Base-by-base conservation (phyloP, 768 basidiomycete genomes). In the Tylopilus vinaceipallidus region DNA sequence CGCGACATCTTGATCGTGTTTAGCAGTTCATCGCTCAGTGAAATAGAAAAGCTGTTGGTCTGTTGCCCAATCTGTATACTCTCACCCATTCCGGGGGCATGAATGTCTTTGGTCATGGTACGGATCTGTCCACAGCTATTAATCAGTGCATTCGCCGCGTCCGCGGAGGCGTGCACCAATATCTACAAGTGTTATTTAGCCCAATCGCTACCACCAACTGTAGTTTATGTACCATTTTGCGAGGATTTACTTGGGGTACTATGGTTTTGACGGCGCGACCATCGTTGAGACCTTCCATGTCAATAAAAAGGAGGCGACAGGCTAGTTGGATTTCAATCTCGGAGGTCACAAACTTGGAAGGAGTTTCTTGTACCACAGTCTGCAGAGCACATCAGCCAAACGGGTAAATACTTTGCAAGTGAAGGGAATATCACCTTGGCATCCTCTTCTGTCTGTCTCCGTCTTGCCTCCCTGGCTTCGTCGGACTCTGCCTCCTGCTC, bases 211-310 rank as follows among this genome's bases (percentile, higher is more conserved):
- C 27, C 7, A 13, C n/a, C 17, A 16, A 23, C 22, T 5, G 20
- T 1, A 23, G 24, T 49, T 48, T 35, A 50, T 75, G 38, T 47
- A 94, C 95, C 83, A 98, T 84, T 75, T 94, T 95, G 17, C 97
- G 80, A 26, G 97, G 97, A 61, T 95, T 94, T 53, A 99, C 84
- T 73, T 97, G 91, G 3, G 95, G 91, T 5, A 98, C 86, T 55
- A 99, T 97, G 0, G 90, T 94, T 69, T 98, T 98, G 52, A 97
- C 86, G 1, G 97, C 94, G 52, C 95, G 89, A 2, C 95, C 95
- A 60, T 99, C 97, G 59, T 95, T 95, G 45, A 95, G 72, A 26
- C 97, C 97, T 62, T 98, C 97, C 81, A 98, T 84, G 62, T 99
- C 95, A 39, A 98, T 83, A 60, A 90, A 98, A 39, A 94, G 80